Conservation (phyloP, 371 early-diverging fungal species). For the Apophysomyces variabilis region DNA sequence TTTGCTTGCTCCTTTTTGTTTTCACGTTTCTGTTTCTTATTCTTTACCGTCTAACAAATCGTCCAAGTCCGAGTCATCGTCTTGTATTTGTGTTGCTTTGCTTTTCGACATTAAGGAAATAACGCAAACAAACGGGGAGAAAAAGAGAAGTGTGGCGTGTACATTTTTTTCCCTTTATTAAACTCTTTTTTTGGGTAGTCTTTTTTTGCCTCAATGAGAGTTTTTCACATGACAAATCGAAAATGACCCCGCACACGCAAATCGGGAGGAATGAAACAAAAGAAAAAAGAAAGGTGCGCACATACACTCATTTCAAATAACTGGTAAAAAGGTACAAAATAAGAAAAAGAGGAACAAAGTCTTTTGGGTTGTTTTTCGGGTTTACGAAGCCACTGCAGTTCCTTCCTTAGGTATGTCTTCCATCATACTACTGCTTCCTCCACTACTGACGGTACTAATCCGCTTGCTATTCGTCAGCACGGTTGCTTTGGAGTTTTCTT, state of each 20-base stretch:
- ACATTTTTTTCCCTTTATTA: too few relatives aligned
- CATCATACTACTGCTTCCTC: constrained; percentile 25
- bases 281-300: constrained; percentile 6
- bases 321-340: background rate
- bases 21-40: background rate
- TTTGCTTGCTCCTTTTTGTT: background rate
- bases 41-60: constrained; percentile 64
- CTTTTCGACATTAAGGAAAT: constrained; percentile 16
- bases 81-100: constrained; percentile 32
- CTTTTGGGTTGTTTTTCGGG: background rate
- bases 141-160: constrained; percentile 7
- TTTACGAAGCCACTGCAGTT: background rate
- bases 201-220: background rate
- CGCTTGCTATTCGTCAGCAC: constrained; percentile 13
- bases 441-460: constrained; percentile 23
- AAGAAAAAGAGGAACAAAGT: background rate
- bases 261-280: constrained; percentile 10
- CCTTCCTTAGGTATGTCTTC: constrained; percentile 25
- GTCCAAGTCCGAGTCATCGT: constrained; percentile 63
- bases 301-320: background rate
- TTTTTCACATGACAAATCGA: too few relatives aligned
- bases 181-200: too few relatives aligned
- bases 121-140: background rate
- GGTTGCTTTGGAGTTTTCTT: background rate
- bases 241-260: too few relatives aligned